Conservation (phyloP, 257 asterid species). For the Asclepias syriaca region DNA sequence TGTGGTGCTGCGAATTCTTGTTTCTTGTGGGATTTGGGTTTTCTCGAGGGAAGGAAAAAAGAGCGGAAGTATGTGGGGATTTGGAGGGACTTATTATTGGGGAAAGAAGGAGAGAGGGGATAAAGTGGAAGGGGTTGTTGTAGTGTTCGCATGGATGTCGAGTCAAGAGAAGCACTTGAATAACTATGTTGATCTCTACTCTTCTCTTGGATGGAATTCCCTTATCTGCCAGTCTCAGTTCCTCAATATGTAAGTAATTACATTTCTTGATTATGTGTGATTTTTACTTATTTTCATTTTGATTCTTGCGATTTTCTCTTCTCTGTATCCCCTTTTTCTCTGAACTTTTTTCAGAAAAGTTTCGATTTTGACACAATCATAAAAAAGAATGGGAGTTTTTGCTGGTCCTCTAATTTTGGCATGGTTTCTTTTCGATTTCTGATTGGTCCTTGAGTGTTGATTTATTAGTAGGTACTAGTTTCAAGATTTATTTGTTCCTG, state of each 20-base stretch:
- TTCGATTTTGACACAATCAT: neutral
- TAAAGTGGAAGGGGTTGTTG: conserved; percentile 75
- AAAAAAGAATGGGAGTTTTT: neutral
- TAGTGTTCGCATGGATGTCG: conserved; percentile 87
- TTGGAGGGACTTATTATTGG: conserved; percentile 83
- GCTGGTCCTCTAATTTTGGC: neutral
- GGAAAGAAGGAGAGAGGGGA: conserved; percentile 65
- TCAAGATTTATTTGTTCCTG: neutral
- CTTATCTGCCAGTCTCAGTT: conserved; percentile 82
- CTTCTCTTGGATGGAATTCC: conserved; percentile 85
- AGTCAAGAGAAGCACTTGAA: conserved; percentile 73
- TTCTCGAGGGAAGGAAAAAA: neutral
- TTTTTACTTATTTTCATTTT: conserved; percentile 6
- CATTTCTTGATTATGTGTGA: neutral
- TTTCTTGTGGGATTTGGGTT: conserved; percentile 19
- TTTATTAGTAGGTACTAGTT: too few species aligned
- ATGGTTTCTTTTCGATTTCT: neutral
- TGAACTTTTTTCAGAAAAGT: too few species aligned
- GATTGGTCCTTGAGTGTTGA: too few species aligned
- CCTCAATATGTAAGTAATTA: conserved; percentile 60
- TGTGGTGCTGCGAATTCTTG: conserved; percentile 1
- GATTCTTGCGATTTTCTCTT: neutral
- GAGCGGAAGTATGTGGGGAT: conserved; percentile 66
- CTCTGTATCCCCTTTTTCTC: neutral
- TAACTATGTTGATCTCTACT: conserved; percentile 62